A percentile compares a stretch with the other conserved stretches of the same genome.
Conservation (phyloP, 768 basidiomycete species). For the Pleurotus salmoneostramineus region DNA sequence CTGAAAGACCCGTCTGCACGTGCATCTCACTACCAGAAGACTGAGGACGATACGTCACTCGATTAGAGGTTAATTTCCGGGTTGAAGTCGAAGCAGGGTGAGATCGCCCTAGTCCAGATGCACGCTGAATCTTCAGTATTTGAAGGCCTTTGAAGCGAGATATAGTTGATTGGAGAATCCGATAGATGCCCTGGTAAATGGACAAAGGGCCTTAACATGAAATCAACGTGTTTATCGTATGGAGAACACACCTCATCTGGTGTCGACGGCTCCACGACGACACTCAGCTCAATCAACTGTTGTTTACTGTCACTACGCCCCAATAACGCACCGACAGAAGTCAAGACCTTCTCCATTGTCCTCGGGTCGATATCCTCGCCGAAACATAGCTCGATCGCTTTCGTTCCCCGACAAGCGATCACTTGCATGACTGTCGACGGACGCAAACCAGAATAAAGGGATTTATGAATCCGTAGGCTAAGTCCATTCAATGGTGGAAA, state of each 20-base stretch:
- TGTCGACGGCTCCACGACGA: slow-evolving; percentile 21
- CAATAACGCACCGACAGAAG: slow-evolving; percentile 32
- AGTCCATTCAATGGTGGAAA: slow-evolving; percentile 6
- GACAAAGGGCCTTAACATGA: background rate
- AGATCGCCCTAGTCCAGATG: background rate
- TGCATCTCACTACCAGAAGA: background rate
- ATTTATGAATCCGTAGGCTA: slow-evolving; percentile 28
- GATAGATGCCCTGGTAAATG: background rate
- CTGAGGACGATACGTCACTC: background rate
- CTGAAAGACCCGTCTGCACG: background rate
- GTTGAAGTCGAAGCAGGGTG: background rate
- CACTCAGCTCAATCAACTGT: slow-evolving; percentile 21
- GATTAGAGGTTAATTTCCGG: background rate
- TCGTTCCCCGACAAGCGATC: slow-evolving; percentile 25
- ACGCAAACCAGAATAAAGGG: slow-evolving; percentile 41
- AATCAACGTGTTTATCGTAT: background rate
- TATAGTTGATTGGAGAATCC: background rate
- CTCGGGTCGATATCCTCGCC: slow-evolving; percentile 36
- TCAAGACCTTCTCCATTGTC: slow-evolving; percentile 41
- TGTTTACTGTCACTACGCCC: slow-evolving; percentile 15
- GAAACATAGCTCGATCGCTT: slow-evolving; percentile 30
- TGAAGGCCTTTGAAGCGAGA: background rate
- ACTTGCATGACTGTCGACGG: slow-evolving; percentile 35
- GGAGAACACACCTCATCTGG: slow-evolving; percentile 21
- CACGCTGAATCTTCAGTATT: background rate